Evolutionary conservation across 2,329 filamentous ascomycete species (phyloP), one percentile per base, ranked within the genome.

Genomic region (Chalara sp.): DNA sequence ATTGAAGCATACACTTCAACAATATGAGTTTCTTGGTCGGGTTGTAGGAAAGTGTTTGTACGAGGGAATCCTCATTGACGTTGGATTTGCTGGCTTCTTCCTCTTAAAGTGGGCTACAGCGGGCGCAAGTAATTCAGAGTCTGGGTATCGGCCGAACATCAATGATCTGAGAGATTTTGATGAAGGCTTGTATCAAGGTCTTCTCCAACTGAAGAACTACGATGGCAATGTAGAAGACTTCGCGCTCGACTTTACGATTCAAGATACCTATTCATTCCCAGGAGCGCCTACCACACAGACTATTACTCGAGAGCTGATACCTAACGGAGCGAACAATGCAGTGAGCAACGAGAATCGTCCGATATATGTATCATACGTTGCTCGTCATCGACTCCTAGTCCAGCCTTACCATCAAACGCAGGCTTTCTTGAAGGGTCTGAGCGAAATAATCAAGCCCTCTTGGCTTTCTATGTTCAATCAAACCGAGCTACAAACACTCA

Each of bases 401-500:
- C 93, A 97, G 64, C 87, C 89, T 1, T 79, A 79, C 46, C 71
- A 76, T n/a, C 90, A 96, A 64, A 96, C 91, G 1, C 78, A 83
- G 28, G 89, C 90, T 1, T 99, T 99, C 67, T 78, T 99, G 6
- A 83, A 83, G 50, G 93, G 93, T 0, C 80, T 99, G 1, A 83
- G 87, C 28, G 78, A 84, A 57, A 95, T 99, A 64, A 93, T 99
- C 57, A 86, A 91, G 52, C 91, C 92, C 0, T 81, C 82, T 4
- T 99, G 93, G 93, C 78, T 99, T 5, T 90, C 86, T 61, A 97
- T 99, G 93, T 99, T 99, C 75, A 99, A 99, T 68, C 92, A 96
- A 67, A 82, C 82, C 3, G 93, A 99, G 67, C 78, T 99, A 5
- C 93, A 97, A 70, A 93, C 89, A 1, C 83, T 99, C 5, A 87